These are phyloP conservation scores for Amanita subjunquillea DNA, from an alignment of 768 basidiomycete species.

Conservation along the genomic window DNA sequence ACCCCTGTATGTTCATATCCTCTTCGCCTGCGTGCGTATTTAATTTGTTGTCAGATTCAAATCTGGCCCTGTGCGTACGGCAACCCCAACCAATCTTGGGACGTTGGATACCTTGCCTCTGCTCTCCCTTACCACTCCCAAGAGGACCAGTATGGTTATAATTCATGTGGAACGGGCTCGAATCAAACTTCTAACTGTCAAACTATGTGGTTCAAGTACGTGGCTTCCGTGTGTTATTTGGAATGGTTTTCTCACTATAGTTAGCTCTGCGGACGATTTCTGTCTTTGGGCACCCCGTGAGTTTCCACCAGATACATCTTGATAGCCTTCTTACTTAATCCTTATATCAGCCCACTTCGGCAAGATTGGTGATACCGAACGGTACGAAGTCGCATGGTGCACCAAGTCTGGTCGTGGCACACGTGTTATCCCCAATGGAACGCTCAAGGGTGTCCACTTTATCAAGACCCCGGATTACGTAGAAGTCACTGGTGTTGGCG, in stretches of 20 bases:
- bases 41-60: slow-evolving; percentile 25
- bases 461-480: slow-evolving; percentile 57
- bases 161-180: slow-evolving; percentile 53
- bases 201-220: slow-evolving; percentile 55
- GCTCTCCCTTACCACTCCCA: slow-evolving; percentile 39
- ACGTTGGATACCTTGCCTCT: slow-evolving; percentile 33
- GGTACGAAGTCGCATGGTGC: slow-evolving; percentile 65
- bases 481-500: slow-evolving; percentile 52
- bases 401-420: slow-evolving; percentile 63
- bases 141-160: slow-evolving; percentile 52
- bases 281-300: slow-evolving; percentile 58
- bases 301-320: slow-evolving; percentile 8
- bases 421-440: slow-evolving; percentile 59
- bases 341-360: slow-evolving; percentile 24
- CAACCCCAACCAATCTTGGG: slow-evolving; percentile 45
- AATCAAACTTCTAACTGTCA: slow-evolving; percentile 58
- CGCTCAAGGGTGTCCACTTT: slow-evolving; percentile 60
- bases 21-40: neutral
- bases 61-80: slow-evolving; percentile 30
- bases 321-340: neutral
- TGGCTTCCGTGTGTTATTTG: slow-evolving; percentile 15
- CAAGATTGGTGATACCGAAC: slow-evolving; percentile 60
- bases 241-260: neutral
- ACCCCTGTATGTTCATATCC: slow-evolving; percentile 23
- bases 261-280: slow-evolving; percentile 53